These are phyloP conservation scores for Colletotrichum tabaci DNA, from an alignment of 2,329 filamentous ascomycete species.

Conservation along the genomic window DNA sequence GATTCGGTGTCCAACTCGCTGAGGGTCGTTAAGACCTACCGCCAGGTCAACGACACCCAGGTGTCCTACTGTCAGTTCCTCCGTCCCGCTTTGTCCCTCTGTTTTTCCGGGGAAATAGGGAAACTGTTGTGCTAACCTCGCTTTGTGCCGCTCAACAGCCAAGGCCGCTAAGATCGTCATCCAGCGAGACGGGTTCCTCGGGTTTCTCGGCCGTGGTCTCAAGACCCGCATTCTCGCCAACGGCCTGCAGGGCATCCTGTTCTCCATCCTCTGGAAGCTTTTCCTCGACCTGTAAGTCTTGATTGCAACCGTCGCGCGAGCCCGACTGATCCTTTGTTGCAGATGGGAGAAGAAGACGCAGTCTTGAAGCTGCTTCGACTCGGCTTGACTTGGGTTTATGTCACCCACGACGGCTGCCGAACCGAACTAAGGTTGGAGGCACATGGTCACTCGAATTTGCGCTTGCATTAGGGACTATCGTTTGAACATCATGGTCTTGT, in stretches of 20 bases:
- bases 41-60: constrained; percentile 63
- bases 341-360: constrained; percentile 40
- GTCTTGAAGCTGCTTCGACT: neutral
- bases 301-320: no score
- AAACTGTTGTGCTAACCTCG: neutral
- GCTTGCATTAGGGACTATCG: rapidly evolving
- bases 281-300: constrained; percentile 62
- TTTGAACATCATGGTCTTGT: neutral
- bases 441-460: no score
- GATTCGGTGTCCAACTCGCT: constrained; percentile 64
- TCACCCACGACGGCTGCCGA: no score
- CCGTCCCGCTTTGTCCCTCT: no score
- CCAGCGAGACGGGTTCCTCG: constrained; percentile 57
- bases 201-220: constrained; percentile 62
- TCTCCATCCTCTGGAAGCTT: constrained; percentile 65
- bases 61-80: constrained; percentile 59
- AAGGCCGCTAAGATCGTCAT: constrained; percentile 60
- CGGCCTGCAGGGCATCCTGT: constrained; percentile 62
- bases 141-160: constrained; percentile 46
- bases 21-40: constrained; percentile 64
- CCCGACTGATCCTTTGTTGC: neutral
- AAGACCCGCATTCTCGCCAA: constrained; percentile 65
- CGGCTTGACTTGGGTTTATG: neutral
- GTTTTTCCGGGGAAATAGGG: neutral
- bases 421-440: no score